These are phyloP conservation scores for Aristolochia fimbriata DNA, from an alignment of 164 flowering plant genomes.

Conservation along the genomic window DNA sequence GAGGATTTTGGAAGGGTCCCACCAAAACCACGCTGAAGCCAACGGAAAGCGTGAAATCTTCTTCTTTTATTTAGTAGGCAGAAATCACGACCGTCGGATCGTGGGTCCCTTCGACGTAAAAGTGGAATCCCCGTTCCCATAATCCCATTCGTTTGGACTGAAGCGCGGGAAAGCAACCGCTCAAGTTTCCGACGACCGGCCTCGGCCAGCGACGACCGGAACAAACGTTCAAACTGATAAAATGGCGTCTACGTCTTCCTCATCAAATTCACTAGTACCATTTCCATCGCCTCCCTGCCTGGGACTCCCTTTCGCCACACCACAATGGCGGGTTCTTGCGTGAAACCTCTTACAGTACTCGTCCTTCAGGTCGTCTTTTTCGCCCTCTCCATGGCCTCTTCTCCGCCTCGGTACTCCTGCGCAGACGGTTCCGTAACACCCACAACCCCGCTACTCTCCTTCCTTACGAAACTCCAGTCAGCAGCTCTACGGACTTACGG, in stretches of 20 bases:
- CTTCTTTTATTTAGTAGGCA: no score
- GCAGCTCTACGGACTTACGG: constrained; percentile 52
- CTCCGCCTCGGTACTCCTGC: neutral
- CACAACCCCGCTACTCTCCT: constrained; percentile 39
- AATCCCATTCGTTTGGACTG: no score
- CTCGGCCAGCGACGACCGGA: no score
- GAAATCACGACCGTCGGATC: no score
- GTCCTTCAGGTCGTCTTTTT: neutral
- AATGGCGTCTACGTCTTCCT: neutral
- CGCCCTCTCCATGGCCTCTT: neutral
- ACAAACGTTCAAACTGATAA: no score
- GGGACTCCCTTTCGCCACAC: neutral
- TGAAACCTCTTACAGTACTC: neutral
- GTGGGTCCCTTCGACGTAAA: no score
- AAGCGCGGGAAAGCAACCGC: no score
- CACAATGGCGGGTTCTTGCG: neutral
- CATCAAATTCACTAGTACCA: neutral
- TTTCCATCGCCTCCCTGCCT: neutral
- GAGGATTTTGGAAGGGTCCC: no score
- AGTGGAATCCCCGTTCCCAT: no score
- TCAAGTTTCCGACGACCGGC: no score
- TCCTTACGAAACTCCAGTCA: constrained; percentile 52
- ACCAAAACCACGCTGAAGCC: no score
- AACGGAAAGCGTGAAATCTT: no score
- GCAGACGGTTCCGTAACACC: constrained; percentile 21